phyloP scores from a whole-genome alignment of 2,329 filamentous ascomycete species.

The Hymenoscyphus salicellus region DNA sequence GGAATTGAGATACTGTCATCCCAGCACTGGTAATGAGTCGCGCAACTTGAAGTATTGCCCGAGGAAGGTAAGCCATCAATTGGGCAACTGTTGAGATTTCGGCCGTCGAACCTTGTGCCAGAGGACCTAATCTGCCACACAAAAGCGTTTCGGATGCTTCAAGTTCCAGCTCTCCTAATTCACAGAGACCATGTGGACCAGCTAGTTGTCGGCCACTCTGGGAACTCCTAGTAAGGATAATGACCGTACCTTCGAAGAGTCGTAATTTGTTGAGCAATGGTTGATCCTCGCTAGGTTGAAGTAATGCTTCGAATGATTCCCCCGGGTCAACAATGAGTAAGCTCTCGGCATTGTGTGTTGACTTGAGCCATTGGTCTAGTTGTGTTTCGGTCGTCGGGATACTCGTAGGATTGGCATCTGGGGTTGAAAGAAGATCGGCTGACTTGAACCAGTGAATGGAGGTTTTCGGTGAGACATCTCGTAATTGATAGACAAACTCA shows the following conservation, averaged over 20 bases:
- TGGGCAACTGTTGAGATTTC: slow-evolving; percentile 25
- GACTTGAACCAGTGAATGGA: slow-evolving; percentile 29
- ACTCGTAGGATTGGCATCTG: slow-evolving; percentile 1
- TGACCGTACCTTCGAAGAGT: slow-evolving; percentile 23
- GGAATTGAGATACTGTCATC: slow-evolving; percentile 29
- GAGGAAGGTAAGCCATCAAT: slow-evolving; percentile 22
- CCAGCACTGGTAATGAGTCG: slow-evolving; percentile 25
- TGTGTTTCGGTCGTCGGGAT: slow-evolving; percentile 10
- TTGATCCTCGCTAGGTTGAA: slow-evolving; percentile 6
- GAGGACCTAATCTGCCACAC: slow-evolving; percentile 16
- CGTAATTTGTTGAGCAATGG: slow-evolving; percentile 22
- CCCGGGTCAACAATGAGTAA: slow-evolving; percentile 27
- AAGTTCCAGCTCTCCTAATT: slow-evolving; percentile 22
- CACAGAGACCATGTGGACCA: slow-evolving; percentile 23
- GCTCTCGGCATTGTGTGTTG: slow-evolving; percentile 10
- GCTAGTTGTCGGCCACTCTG: slow-evolving; percentile 24
- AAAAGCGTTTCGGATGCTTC: slow-evolving; percentile 24
- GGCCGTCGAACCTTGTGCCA: slow-evolving; percentile 12
- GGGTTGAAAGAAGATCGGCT: slow-evolving; percentile 14
- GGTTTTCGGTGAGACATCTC: slow-evolving; percentile 24
- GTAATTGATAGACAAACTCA: slow-evolving; percentile 28
- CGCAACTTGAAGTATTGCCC: slow-evolving; percentile 27
- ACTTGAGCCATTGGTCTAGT: slow-evolving; percentile 22
- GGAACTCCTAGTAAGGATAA: slow-evolving; percentile 24
- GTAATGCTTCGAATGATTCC: slow-evolving; percentile 18